Conservation (phyloP, 2,329 filamentous ascomycete species). For the Xylariales sp. region DNA sequence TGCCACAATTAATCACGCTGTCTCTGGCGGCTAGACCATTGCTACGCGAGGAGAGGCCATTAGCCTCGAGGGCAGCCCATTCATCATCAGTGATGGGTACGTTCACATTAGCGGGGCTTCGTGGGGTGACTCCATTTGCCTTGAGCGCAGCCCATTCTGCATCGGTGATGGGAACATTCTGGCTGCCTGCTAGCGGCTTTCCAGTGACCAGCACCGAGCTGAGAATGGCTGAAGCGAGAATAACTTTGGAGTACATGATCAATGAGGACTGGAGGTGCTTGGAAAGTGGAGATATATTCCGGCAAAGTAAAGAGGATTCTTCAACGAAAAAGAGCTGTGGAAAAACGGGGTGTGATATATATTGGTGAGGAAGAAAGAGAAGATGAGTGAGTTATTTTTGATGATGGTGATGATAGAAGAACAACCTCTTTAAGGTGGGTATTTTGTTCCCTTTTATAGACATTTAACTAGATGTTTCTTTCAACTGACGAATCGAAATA, state of each 20-base stretch:
- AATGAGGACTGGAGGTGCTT: too few relatives aligned
- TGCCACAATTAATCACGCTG: conserved; percentile 4
- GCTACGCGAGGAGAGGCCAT: background rate
- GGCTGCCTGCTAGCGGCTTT: background rate
- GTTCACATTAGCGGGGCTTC: background rate
- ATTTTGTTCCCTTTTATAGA: too few relatives aligned
- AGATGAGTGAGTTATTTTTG: too few relatives aligned
- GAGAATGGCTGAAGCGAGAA: conserved; percentile 1
- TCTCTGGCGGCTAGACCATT: background rate
- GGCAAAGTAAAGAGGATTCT: too few relatives aligned
- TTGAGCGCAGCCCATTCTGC: background rate
- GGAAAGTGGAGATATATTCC: too few relatives aligned
- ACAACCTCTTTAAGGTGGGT: too few relatives aligned
- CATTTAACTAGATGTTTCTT: too few relatives aligned
- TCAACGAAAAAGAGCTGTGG: background rate
- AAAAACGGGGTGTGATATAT: background rate
- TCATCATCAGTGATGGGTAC: conserved; percentile 4
- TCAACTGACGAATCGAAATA: too few relatives aligned
- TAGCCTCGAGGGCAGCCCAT: background rate
- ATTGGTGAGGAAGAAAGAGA: too few relatives aligned
- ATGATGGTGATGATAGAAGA: too few relatives aligned
- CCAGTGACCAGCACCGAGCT: background rate
- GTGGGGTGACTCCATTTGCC: background rate
- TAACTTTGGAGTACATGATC: conserved; percentile 2
- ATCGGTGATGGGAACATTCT: conserved; percentile 4